Base-by-base conservation (phyloP, 495 filamentous ascomycete species). In the Penicillium bovifimosum region DNA sequence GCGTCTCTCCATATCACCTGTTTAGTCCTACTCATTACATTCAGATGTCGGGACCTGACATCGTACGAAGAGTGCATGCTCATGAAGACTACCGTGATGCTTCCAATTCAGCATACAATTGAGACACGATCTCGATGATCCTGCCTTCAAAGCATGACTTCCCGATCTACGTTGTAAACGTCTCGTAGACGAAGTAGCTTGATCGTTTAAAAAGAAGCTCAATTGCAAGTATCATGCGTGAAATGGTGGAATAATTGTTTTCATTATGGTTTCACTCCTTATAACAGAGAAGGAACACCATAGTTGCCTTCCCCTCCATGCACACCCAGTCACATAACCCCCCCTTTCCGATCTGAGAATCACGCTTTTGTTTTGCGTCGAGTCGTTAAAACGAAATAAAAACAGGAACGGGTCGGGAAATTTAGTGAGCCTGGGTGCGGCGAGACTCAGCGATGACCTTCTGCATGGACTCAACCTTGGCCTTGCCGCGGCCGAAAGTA, bases 401-500 rank as follows among this genome's bases (percentile, higher is more conserved):
- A 60, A 61, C 60, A 56, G 56, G 53, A 66, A 66, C 66, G 58
- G 58, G 60, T 60, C 60, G 67, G 63, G 51, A 53, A 58, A 61
- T 77, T 83, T 88, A 91, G 82, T 91, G 88, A 76, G 76, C 31
- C 66, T 69, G 84, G 49, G 64, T 77, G 65, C 93, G 82, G 68
- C 93, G 88, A 61, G 90, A 85, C 82, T 98, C 93, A 63, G 91
- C 91, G 75, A 97, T 97, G 72, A 97, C 87, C 65, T 87, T 84
- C 77, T 89, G 86, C 78, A 98, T 88, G 79, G 96, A 91, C 71
- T 98, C 93, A 58, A 96, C 93, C 90, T 97, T 97, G 68, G 81
- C 81, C 92, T 98, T 98, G 61, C 91, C 93, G 68, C 93, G 91
- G 65, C 84, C 85, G 76, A 96, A 97, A 63, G 93, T 96, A 66